Conservation (phyloP, 2,329 filamentous ascomycete species). For the Chaetothyriales sp. region DNA sequence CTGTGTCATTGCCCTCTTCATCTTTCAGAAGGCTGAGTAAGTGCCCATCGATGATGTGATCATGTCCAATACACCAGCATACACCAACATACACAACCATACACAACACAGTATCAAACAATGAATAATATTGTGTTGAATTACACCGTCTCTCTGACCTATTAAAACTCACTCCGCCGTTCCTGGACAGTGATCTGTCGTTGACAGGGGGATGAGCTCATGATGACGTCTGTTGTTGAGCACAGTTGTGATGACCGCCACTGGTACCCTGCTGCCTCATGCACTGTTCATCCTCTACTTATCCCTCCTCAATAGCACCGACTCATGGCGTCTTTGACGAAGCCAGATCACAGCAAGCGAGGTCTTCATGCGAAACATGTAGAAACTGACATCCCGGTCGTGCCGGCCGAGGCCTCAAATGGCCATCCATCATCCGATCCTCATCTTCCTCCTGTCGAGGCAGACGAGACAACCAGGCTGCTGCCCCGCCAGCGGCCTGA, state of each 20-base stretch:
- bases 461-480: conserved; percentile 50
- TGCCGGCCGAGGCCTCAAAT: conserved; percentile 17
- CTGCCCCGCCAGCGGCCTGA: conserved; percentile 43
- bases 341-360: conserved; percentile 31
- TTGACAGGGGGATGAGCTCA: not conserved
- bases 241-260: not conserved
- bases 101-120: too few relatives aligned
- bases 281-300: not conserved
- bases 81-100: too few relatives aligned
- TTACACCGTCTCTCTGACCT: too few relatives aligned
- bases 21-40: too few relatives aligned
- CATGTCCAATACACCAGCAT: too few relatives aligned
- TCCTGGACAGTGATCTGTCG: not conserved
- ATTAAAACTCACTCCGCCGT: not conserved
- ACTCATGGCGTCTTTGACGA: conserved; percentile 38
- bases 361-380: conserved; percentile 20
- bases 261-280: not conserved
- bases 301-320: not conserved
- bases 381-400: conserved; percentile 17
- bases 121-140: too few relatives aligned
- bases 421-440: not conserved
- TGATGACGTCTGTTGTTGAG: not conserved
- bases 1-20: too few relatives aligned
- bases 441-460: conserved; percentile 23
- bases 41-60: too few relatives aligned